These are phyloP conservation scores for Tetracladium setigerum DNA, from an alignment of 495 filamentous ascomycete genomes.

Conservation along the genomic window DNA sequence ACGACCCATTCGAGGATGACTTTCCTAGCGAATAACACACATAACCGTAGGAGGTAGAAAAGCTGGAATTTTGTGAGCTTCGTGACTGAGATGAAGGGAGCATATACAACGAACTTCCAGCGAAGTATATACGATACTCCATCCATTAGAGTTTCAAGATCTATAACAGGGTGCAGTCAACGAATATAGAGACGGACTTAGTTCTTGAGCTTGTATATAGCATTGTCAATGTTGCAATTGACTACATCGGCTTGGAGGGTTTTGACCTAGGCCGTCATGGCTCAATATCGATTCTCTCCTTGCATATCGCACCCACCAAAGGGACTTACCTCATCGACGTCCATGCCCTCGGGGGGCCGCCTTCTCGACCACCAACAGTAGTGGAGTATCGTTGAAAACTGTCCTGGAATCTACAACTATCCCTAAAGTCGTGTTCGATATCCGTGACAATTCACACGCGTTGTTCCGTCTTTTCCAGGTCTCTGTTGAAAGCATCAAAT, in stretches of 20 bases:
- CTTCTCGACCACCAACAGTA: slow-evolving; percentile 26
- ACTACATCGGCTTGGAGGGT: slow-evolving; percentile 51
- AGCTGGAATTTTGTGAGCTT: slow-evolving; percentile 5
- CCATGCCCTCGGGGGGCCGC: slow-evolving; percentile 31
- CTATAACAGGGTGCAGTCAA: not conserved
- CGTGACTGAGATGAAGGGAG: not conserved
- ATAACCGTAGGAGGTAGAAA: not conserved
- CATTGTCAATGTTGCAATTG: too few species aligned
- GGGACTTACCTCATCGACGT: slow-evolving; percentile 43
- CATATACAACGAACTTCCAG: not conserved
- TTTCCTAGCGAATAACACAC: not conserved
- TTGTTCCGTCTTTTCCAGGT: slow-evolving; percentile 1
- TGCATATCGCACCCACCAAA: slow-evolving; percentile 25
- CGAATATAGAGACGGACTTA: not conserved
- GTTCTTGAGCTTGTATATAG: slow-evolving; percentile 1
- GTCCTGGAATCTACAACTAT: slow-evolving; percentile 1
- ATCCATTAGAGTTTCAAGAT: not conserved
- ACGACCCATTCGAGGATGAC: slow-evolving; percentile 1
- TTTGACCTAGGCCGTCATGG: slow-evolving; percentile 37
- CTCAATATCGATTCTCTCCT: slow-evolving; percentile 38
- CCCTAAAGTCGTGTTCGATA: slow-evolving; percentile 7
- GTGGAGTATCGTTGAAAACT: not conserved
- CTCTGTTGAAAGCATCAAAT: not conserved
- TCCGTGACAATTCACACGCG: too few species aligned
- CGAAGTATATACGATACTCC: not conserved